Evolutionary conservation across 1,284 basidiomycete species (phyloP).

Genomic region (Marasmius fiardii): DNA sequence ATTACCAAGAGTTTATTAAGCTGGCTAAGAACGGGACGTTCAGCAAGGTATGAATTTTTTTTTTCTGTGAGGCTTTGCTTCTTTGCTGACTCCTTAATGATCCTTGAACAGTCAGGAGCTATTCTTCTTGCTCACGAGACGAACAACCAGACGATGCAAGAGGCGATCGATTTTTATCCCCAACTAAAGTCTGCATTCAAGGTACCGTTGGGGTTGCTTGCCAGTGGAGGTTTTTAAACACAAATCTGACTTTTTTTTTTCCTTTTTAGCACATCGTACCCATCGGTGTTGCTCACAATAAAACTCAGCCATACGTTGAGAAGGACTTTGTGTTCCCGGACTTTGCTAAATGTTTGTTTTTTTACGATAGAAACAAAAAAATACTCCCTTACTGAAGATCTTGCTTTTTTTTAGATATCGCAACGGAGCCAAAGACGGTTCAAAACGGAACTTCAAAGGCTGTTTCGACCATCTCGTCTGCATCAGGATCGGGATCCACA

Average conservation of each 20-base stretch:
- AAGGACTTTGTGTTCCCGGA: conserved; percentile 32
- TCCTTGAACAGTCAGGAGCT: conserved; percentile 36
- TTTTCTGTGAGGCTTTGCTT: too few relatives aligned
- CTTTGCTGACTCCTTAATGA: background rate
- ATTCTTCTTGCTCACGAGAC: conserved; percentile 38
- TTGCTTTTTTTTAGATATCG: too few relatives aligned
- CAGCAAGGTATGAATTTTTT: conserved; percentile 2
- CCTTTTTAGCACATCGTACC: conserved; percentile 41
- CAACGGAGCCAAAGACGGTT: too few relatives aligned
- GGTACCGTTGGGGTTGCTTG: conserved; percentile 20
- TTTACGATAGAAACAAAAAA: too few relatives aligned
- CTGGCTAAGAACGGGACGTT: conserved; percentile 14
- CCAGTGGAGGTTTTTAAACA: background rate
- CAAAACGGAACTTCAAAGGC: too few relatives aligned
- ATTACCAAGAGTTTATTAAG: conserved; percentile 15
- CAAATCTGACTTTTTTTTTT: background rate
- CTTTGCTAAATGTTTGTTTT: conserved; percentile 43
- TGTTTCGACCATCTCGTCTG: too few relatives aligned
- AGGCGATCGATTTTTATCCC: conserved; percentile 21
- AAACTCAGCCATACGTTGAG: conserved; percentile 46
- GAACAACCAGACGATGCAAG: conserved; percentile 24
- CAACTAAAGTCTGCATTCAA: conserved; percentile 37
- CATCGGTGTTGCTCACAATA: conserved; percentile 44
- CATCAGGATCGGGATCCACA: too few relatives aligned
- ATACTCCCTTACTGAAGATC: too few relatives aligned